Evolutionary conservation across 2,329 filamentous ascomycete species (phyloP).

Genomic region (Neurospora sp.): DNA sequence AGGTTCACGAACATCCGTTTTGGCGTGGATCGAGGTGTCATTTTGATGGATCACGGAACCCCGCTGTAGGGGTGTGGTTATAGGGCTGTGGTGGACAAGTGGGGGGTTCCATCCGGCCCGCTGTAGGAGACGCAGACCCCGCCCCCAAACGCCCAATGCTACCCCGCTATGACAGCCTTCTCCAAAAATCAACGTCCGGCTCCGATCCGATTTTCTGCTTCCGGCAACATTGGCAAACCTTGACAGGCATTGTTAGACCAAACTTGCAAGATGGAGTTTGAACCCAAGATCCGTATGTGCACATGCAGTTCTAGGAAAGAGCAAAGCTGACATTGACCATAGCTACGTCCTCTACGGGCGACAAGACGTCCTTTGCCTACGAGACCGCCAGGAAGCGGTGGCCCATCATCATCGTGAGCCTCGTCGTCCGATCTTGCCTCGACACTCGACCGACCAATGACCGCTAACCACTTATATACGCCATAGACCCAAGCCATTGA

Average conservation of each 20-base stretch:
- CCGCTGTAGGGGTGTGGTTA: not conserved
- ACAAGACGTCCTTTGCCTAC: slow-evolving; percentile 79
- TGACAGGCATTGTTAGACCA: not conserved
- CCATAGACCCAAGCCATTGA: slow-evolving; percentile 80
- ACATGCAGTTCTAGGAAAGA: not conserved
- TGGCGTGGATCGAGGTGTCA: not conserved
- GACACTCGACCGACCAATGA: not conserved
- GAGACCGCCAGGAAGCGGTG: slow-evolving; percentile 78
- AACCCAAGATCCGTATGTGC: slow-evolving; percentile 17
- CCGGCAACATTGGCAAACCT: not conserved
- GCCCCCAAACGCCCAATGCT: not conserved
- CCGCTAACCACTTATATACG: not conserved
- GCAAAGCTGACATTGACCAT: slow-evolving; percentile 3
- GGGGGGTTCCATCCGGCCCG: not conserved
- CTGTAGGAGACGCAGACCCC: too few species aligned
- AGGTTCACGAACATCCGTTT: not conserved
- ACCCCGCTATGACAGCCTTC: not conserved
- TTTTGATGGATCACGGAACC: not conserved
- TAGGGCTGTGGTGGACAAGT: not conserved
- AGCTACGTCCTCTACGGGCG: slow-evolving; percentile 71
- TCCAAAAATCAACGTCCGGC: not conserved
- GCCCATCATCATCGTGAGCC: slow-evolving; percentile 78
- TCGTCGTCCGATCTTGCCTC: not conserved
- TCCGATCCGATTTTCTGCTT: not conserved
- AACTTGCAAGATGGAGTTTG: slow-evolving; percentile 15